A percentile compares a stretch with the other conserved stretches of the same genome.
Conservation (phyloP, 768 basidiomycete species). For the Suillus decipiens region DNA sequence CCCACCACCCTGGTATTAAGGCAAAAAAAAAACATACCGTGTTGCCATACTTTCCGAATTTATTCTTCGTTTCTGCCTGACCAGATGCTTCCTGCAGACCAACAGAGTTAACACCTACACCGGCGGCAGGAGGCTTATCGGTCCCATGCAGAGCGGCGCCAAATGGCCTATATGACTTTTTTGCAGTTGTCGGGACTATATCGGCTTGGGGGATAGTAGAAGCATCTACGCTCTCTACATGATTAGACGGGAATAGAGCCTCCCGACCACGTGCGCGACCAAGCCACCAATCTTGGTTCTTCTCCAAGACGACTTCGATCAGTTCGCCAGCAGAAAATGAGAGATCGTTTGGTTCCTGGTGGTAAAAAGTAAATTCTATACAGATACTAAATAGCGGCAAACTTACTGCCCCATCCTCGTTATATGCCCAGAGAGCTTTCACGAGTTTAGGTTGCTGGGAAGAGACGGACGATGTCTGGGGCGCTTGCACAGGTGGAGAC, state of each 20-base stretch:
- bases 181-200: neutral
- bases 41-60: slow-evolving; percentile 56
- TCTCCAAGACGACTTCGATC: slow-evolving; percentile 77
- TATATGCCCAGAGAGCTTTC: slow-evolving; percentile 67
- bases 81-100: slow-evolving; percentile 30
- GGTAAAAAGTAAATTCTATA: slow-evolving; percentile 12
- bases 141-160: slow-evolving; percentile 38
- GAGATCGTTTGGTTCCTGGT: slow-evolving; percentile 77
- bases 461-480: slow-evolving; percentile 6
- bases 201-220: slow-evolving; percentile 7
- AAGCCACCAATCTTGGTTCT: slow-evolving; percentile 87
- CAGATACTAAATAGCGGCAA: slow-evolving; percentile 3
- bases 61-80: slow-evolving; percentile 53
- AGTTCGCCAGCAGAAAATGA: slow-evolving; percentile 75
- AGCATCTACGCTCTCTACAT: slow-evolving; percentile 59
- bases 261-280: slow-evolving; percentile 63
- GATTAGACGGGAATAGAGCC: slow-evolving; percentile 77
- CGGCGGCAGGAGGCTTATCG: slow-evolving; percentile 33
- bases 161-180: slow-evolving; percentile 37
- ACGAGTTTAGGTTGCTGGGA: slow-evolving; percentile 14
- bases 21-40: slow-evolving; percentile 42
- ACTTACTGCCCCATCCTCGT: slow-evolving; percentile 54
- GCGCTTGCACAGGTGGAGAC: neutral
- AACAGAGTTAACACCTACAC: slow-evolving; percentile 29
- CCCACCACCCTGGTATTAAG: slow-evolving; percentile 12